A percentile compares a stretch with the other conserved stretches of the same genome.
Conservation (phyloP, 1,284 basidiomycete genomes). For the Boletus sp. region DNA sequence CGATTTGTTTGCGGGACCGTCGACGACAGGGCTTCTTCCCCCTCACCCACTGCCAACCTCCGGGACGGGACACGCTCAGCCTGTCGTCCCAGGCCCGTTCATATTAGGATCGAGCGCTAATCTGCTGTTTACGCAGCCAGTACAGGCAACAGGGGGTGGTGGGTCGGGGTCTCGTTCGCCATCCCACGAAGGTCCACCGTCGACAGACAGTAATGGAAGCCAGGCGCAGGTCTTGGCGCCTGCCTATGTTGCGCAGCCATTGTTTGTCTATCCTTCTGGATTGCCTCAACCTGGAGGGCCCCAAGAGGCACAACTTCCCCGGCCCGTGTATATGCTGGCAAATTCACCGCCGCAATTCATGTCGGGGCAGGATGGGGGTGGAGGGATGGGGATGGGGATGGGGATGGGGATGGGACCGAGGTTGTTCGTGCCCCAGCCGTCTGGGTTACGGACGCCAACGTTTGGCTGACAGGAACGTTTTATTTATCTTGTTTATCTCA, state of each 20-base stretch:
- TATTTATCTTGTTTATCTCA: not conserved
- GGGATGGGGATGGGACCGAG: constrained; percentile 17
- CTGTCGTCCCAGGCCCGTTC: constrained; percentile 32
- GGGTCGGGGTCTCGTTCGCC: constrained; percentile 35
- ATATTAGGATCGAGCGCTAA: constrained; percentile 40
- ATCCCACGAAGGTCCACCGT: constrained; percentile 34
- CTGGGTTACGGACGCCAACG: constrained; percentile 33
- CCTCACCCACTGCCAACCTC: constrained; percentile 17
- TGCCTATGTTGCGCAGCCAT: constrained; percentile 39
- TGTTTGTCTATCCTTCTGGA: constrained; percentile 39
- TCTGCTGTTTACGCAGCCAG: constrained; percentile 32
- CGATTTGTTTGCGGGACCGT: constrained; percentile 39
- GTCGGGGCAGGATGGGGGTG: constrained; percentile 28
- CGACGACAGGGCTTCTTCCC: constrained; percentile 38
- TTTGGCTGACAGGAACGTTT: constrained; percentile 22
- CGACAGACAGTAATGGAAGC: constrained; percentile 38
- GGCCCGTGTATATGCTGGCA: constrained; percentile 38
- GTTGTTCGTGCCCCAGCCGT: constrained; percentile 32
- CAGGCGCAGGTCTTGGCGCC: constrained; percentile 35
- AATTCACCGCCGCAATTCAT: constrained; percentile 34
- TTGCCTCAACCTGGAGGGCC: constrained; percentile 36
- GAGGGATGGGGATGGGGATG: not conserved
- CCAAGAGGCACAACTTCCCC: constrained; percentile 26
- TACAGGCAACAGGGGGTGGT: constrained; percentile 17
- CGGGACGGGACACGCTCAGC: constrained; percentile 6